Evolutionary conservation across 2,329 filamentous ascomycete genomes (phyloP).

Genomic region (Diplodia corticola): DNA sequence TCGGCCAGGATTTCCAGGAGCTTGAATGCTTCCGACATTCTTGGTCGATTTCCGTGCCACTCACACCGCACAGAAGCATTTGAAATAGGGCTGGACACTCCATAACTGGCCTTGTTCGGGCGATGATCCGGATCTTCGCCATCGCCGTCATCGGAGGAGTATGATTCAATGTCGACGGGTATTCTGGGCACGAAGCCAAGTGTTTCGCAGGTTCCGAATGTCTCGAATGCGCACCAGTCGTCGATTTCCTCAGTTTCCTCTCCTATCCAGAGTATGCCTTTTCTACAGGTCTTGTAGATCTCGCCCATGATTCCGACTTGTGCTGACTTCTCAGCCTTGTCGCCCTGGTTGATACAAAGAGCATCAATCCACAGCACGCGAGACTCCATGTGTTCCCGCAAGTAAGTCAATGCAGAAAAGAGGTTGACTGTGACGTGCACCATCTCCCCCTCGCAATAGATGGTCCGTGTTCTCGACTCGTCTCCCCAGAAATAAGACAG

Average conservation of each 20-base stretch:
- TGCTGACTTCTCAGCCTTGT: not conserved
- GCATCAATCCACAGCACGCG: not conserved
- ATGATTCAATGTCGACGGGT: too few relatives aligned
- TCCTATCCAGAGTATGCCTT: not conserved
- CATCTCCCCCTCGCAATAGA: not conserved
- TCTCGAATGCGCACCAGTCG: not conserved
- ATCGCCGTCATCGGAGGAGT: not conserved
- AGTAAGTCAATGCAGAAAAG: not conserved
- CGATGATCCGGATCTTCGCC: too few relatives aligned
- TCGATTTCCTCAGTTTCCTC: not conserved
- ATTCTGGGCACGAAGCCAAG: too few relatives aligned
- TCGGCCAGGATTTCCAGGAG: not conserved
- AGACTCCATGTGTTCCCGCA: not conserved
- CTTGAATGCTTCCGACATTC: not conserved
- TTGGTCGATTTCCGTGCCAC: not conserved
- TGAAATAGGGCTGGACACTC: too few relatives aligned
- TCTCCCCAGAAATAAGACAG: constrained; percentile 25
- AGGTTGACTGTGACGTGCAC: not conserved
- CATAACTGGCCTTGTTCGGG: too few relatives aligned
- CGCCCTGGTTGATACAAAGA: not conserved
- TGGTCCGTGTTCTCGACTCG: not conserved
- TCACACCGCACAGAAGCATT: not conserved
- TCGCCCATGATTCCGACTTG: constrained; percentile 5
- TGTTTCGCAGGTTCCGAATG: not conserved
- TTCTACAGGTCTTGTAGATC: not conserved